phyloP scores from a whole-genome alignment of 1,284 basidiomycete genomes.

The Coriolopsis trogii region DNA sequence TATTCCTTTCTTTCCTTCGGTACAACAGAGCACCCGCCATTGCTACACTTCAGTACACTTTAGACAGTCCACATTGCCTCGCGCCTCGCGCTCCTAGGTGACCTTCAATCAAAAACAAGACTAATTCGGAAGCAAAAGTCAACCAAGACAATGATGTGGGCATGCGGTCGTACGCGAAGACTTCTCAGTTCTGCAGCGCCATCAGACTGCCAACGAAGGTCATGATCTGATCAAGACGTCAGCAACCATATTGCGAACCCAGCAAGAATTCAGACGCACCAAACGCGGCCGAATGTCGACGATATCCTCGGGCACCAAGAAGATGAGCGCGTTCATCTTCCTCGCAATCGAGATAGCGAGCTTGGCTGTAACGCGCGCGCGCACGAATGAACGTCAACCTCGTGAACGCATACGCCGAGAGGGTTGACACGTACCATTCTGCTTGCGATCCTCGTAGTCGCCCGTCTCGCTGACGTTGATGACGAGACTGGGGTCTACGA shows the following conservation, averaged over 20 bases:
- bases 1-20: constrained; percentile 9
- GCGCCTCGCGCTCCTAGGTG: no score
- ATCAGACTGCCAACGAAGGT: constrained; percentile 58
- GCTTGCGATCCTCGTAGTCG: constrained; percentile 86
- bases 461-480: constrained; percentile 65
- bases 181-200: constrained; percentile 28
- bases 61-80: constrained; percentile 7
- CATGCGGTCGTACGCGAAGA: no score
- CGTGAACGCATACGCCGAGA: no score
- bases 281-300: constrained; percentile 86
- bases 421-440: constrained; percentile 73
- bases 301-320: constrained; percentile 97
- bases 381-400: no score
- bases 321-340: constrained; percentile 97
- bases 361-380: constrained; percentile 65
- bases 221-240: constrained; percentile 39
- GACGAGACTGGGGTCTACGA: constrained; percentile 91
- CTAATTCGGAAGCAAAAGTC: background rate
- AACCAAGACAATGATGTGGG: background rate
- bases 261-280: constrained; percentile 47
- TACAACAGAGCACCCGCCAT: constrained; percentile 11
- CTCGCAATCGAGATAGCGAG: constrained; percentile 96
- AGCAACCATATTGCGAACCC: background rate
- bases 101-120: background rate
- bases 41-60: constrained; percentile 5